Evolutionary conservation across 257 asterid species (phyloP).

Genomic region (Solanum habrochaites): DNA sequence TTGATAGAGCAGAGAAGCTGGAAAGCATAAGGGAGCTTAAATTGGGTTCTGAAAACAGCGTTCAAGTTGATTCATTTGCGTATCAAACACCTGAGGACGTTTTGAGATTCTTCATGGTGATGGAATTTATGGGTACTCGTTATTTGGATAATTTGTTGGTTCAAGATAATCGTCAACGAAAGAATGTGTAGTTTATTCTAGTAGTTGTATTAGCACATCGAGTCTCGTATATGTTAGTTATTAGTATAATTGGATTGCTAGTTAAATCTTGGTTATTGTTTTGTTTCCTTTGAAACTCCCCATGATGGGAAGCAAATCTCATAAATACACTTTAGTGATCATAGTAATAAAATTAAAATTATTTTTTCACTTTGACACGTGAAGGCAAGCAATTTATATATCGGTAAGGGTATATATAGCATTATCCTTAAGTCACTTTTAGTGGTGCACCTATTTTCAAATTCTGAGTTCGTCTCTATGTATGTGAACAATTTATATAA

Average conservation of each 20-base stretch:
- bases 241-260: not conserved
- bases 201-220: not conserved
- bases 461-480: too few species aligned
- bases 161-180: not conserved
- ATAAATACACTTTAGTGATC: not conserved
- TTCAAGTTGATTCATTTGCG: not conserved
- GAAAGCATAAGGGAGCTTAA: not conserved
- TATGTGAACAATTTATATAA: too few species aligned
- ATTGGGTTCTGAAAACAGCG: not conserved
- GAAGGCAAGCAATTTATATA: too few species aligned
- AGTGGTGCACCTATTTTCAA: too few species aligned
- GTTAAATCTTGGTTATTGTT: not conserved
- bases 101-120: slow-evolving; percentile 22
- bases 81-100: slow-evolving; percentile 18
- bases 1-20: slow-evolving; percentile 11
- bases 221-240: not conserved
- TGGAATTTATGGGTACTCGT: slow-evolving; percentile 15
- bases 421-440: too few species aligned
- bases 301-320: not conserved
- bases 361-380: too few species aligned
- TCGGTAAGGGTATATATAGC: rapidly evolving
- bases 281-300: not conserved
- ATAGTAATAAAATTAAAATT: too few species aligned
- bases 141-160: slow-evolving; percentile 12
- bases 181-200: too few species aligned